Evolutionary conservation across 2,329 filamentous ascomycete genomes (phyloP).

Genomic region (Colletotrichum orbiculare): DNA sequence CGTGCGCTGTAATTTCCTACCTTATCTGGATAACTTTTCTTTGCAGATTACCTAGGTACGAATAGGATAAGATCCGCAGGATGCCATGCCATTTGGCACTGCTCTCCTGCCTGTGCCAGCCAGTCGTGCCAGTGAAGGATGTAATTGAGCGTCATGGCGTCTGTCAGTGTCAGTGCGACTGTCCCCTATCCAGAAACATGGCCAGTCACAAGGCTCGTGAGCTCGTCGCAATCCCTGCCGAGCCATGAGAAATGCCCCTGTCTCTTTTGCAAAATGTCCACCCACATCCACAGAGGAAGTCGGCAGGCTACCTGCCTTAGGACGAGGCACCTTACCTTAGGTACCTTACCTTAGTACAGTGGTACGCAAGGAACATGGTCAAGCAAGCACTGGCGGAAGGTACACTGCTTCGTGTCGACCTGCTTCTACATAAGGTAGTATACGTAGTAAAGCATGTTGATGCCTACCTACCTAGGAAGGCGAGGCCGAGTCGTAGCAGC

Average conservation of each 20-base stretch:
- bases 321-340: background rate
- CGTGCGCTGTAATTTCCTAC: background rate
- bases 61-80: no score
- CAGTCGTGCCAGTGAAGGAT: background rate
- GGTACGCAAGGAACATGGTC: slow-evolving; percentile 10
- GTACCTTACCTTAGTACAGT: background rate
- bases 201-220: slow-evolving; percentile 31
- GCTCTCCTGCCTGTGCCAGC: background rate
- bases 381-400: background rate
- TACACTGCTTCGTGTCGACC: background rate
- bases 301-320: background rate
- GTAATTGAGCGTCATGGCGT: no score
- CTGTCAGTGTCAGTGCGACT: slow-evolving; percentile 4
- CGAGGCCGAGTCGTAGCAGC: background rate
- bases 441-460: slow-evolving; percentile 4
- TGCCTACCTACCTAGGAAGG: slow-evolving; percentile 11
- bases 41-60: no score
- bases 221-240: slow-evolving; percentile 28
- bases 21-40: background rate
- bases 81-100: background rate
- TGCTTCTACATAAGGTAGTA: slow-evolving; percentile 4
- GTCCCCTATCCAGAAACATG: slow-evolving; percentile 30
- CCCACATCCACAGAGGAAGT: slow-evolving; percentile 30
- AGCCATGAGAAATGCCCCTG: slow-evolving; percentile 32
- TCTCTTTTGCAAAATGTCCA: slow-evolving; percentile 3